Percentiles rank a stretch among this genome's conserved stretches.
Conservation (phyloP, 75 land plant genomes). For the Pinus tabuliformis region DNA sequence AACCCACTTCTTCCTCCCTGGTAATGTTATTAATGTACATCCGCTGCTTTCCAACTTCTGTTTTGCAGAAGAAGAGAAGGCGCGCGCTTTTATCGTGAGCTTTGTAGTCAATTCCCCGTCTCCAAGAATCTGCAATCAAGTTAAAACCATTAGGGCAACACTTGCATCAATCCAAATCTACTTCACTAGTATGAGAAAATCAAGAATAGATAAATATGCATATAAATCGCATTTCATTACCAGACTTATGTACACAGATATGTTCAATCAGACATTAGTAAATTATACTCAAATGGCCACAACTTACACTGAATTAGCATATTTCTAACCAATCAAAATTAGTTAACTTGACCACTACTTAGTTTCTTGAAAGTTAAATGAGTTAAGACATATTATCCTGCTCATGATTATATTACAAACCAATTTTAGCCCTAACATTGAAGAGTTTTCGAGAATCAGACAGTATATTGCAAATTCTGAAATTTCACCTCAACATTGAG, state of each 20-base stretch:
- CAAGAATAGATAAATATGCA: background rate
- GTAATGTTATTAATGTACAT: conserved; percentile 66
- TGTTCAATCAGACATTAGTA: too few species aligned
- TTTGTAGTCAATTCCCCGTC: conserved; percentile 81
- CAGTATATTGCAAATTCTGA: too few species aligned
- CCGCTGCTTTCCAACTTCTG: conserved; percentile 86
- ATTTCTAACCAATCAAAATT: too few species aligned
- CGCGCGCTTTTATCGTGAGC: conserved; percentile 77
- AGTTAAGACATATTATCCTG: too few species aligned
- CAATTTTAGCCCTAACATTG: too few species aligned
- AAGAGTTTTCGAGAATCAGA: too few species aligned
- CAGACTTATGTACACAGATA: background rate
- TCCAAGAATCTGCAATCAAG: conserved; percentile 60
- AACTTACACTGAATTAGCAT: too few species aligned
- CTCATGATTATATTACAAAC: too few species aligned
- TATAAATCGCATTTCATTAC: background rate
- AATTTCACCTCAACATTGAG: too few species aligned
- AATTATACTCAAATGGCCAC: too few species aligned
- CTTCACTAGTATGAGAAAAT: background rate
- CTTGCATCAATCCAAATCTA: background rate
- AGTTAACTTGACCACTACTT: too few species aligned
- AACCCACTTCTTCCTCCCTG: conserved; percentile 93
- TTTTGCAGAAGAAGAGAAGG: conserved; percentile 83
- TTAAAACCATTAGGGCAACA: background rate
- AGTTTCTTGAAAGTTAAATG: too few species aligned